phyloP scores from a whole-genome alignment of 2,329 filamentous ascomycete genomes.

The Ophiocordyceps camponoti-rufipedis region DNA sequence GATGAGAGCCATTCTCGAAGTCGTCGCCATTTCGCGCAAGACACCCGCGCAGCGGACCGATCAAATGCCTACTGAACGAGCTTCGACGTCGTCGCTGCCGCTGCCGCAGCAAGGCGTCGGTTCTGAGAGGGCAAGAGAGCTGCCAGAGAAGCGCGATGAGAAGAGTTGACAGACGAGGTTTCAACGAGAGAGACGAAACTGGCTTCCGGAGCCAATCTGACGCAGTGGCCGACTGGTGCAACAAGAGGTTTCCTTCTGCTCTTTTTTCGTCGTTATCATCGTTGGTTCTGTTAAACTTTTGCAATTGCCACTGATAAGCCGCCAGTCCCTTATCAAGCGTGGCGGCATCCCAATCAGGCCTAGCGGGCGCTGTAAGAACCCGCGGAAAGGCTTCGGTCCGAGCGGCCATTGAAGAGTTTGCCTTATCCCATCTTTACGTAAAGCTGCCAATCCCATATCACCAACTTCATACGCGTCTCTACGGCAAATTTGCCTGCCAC shows the following conservation, averaged over 20 bases:
- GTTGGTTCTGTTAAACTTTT: background rate
- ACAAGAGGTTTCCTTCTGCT: background rate
- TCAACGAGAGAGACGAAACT: background rate
- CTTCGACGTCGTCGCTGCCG: background rate
- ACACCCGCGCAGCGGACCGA: background rate
- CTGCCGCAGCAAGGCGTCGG: background rate
- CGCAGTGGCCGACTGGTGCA: no score
- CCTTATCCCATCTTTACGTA: background rate
- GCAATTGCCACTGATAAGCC: background rate
- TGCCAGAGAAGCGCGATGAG: no score
- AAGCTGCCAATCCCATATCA: background rate
- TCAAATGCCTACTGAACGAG: background rate
- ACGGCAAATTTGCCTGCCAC: background rate
- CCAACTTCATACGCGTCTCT: background rate
- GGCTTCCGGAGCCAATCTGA: background rate
- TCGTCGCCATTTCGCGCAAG: constrained; percentile 5
- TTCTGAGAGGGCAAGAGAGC: no score
- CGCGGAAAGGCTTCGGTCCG: background rate
- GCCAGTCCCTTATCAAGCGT: background rate
- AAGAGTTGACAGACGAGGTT: no score
- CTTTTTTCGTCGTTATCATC: background rate
- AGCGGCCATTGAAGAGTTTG: background rate
- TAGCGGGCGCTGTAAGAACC: background rate
- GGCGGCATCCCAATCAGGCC: background rate
- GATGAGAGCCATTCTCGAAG: constrained; percentile 9